Evolutionary conservation across 176 grass and related monocot species (phyloP).

Genomic region (sorghum (Sorghum bicolor)): Sorghum_bicolor_NCBIv3 NC_012875.2:4269001-4269500

Average conservation of each 20-base stretch:
- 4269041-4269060: conserved; percentile 73
- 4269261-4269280: background rate
- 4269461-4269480: background rate
- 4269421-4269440: conserved; percentile 2
- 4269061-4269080: conserved; percentile 73
- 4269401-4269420: conserved; percentile 91
- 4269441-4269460: background rate
- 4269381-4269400: conserved; percentile 81
- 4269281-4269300: background rate
- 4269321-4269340: conserved; percentile 61
- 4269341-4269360: conserved; percentile 68
- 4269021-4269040: conserved; percentile 93
- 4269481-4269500: background rate
- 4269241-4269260: background rate
- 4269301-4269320: conserved; percentile 74
- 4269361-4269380: conserved; percentile 52
- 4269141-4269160: conserved; percentile 81
- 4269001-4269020: conserved; percentile 28
- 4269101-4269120: conserved; percentile 98
- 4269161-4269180: conserved; percentile 72
- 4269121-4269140: conserved; percentile 99
- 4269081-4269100: conserved; percentile 78
- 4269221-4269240: conserved; percentile 94
- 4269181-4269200: conserved; percentile 59
- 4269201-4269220: conserved; percentile 94